Base-by-base conservation (phyloP, 106 monocot genomes). In the Dendrobium nobile region DNA sequence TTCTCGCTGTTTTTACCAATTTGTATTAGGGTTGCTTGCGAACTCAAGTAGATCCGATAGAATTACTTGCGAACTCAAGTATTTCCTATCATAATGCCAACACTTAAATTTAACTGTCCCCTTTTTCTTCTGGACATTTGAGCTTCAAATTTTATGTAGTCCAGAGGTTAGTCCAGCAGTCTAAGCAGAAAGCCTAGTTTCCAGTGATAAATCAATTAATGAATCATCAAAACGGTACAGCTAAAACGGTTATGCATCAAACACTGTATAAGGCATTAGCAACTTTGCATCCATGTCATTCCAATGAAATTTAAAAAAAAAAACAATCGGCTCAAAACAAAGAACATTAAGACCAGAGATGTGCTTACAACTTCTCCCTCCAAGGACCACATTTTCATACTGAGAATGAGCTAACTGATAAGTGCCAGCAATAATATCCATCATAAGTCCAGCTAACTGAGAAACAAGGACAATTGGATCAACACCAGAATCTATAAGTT, bases 361-460 rank as follows among this genome's bases (percentile, higher is more conserved):
- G 56, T 56, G 19, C 56, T 56, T 56, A 56, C 15, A 56, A 54
- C 54, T 86, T 79, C 77, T 79, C 18, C 78, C 84, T 20, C 82
- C 82, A 41, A 86, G 84, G 73, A 77, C 58, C 72, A 44, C 58
- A 73, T 80, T 77, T 43, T 61, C 75, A 59, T 72, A 80, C 79
- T 84, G 82, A 73, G 84, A 79, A 58, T 67, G 67, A 19, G 78
- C 80, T 59, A 85, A 45, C 44, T 83, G 85, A 77, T 88, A 72
- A 22, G 82, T 90, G 51, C 92, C 93, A 73, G 85, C 87, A 79
- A 93, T 88, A 77, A 90, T 88, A 64, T 93, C 90, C 90, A 90
- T 86, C 45, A 93, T 90, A 9, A 93, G 82, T 18, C 67, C 85
- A 78, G 93, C 93, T 85, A 93, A 79, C 45, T 93, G 93, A 74